Conservation (phyloP, 2,329 filamentous ascomycete species). For the Aspergillus flavus region DNA sequence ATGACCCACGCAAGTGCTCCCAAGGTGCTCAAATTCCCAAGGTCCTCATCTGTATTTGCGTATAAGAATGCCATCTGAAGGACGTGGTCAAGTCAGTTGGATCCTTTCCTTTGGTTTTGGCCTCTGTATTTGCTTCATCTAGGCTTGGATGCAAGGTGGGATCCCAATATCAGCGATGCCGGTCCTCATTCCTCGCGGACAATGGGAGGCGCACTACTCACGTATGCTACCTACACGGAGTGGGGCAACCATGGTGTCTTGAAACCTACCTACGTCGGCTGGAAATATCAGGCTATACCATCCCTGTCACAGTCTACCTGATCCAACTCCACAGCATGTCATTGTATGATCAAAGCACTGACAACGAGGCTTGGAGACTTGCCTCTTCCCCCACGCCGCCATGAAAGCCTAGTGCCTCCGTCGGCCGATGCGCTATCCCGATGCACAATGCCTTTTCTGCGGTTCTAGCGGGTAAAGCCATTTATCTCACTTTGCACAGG, state of each 20-base stretch:
- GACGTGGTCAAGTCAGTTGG: not conserved
- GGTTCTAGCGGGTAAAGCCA: not conserved
- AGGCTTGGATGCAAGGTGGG: too few relatives aligned
- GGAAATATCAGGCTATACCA: not conserved
- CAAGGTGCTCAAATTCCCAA: slow-evolving; percentile 15
- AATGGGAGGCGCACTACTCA: not conserved
- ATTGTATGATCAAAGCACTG: too few relatives aligned
- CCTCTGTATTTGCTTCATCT: not conserved
- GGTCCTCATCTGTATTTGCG: slow-evolving; percentile 6
- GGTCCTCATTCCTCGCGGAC: not conserved
- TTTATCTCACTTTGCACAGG: not conserved
- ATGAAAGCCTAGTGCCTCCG: not conserved
- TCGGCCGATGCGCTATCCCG: not conserved
- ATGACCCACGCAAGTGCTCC: slow-evolving; percentile 7
- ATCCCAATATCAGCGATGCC: not conserved
- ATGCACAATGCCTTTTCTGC: not conserved
- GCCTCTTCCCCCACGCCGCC: not conserved
- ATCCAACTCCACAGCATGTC: not conserved
- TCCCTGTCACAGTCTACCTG: not conserved
- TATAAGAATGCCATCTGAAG: not conserved
- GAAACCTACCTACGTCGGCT: not conserved
- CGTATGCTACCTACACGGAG: not conserved
- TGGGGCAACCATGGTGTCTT: not conserved
- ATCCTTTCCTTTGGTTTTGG: not conserved
- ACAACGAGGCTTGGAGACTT: not conserved